Evolutionary conservation across 495 filamentous ascomycete genomes (phyloP).

Genomic region (Talaromyces ruber): DNA sequence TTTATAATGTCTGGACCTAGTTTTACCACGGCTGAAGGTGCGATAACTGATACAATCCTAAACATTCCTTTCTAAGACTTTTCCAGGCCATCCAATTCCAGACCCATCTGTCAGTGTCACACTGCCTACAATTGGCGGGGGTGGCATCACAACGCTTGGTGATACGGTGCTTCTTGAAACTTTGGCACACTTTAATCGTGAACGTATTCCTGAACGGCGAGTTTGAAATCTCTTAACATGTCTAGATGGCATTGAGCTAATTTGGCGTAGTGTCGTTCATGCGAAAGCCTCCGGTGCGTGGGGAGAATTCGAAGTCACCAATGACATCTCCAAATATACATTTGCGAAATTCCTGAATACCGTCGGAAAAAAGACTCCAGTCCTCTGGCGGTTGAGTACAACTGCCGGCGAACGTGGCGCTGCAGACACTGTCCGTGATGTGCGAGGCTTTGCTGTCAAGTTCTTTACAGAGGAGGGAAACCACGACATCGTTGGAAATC

Average conservation of each 20-base stretch:
- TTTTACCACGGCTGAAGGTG: neutral
- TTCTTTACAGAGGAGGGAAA: slow-evolving; percentile 76
- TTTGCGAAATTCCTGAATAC: slow-evolving; percentile 26
- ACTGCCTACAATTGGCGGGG: slow-evolving; percentile 19
- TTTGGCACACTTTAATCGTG: slow-evolving; percentile 51
- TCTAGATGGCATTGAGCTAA: neutral
- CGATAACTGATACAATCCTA: neutral
- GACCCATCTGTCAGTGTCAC: slow-evolving; percentile 20
- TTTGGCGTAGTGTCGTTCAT: slow-evolving; percentile 35
- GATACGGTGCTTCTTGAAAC: slow-evolving; percentile 34
- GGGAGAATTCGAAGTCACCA: slow-evolving; percentile 54
- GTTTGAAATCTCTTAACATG: slow-evolving; percentile 5
- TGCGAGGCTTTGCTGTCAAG: slow-evolving; percentile 61
- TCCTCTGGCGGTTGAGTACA: slow-evolving; percentile 55
- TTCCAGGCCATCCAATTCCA: slow-evolving; percentile 17
- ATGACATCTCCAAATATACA: slow-evolving; percentile 40
- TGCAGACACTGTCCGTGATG: slow-evolving; percentile 56
- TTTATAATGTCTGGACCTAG: neutral
- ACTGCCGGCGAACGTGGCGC: slow-evolving; percentile 57
- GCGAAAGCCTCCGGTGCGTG: slow-evolving; percentile 49
- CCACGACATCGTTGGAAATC: slow-evolving; percentile 57
- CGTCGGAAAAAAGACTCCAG: slow-evolving; percentile 55
- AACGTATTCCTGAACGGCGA: slow-evolving; percentile 37
- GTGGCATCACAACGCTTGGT: slow-evolving; percentile 16
- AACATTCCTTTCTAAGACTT: slow-evolving; percentile 4